Evolutionary conservation across 495 filamentous ascomycete species (phyloP).

Genomic region (Ramalina peruviana): DNA sequence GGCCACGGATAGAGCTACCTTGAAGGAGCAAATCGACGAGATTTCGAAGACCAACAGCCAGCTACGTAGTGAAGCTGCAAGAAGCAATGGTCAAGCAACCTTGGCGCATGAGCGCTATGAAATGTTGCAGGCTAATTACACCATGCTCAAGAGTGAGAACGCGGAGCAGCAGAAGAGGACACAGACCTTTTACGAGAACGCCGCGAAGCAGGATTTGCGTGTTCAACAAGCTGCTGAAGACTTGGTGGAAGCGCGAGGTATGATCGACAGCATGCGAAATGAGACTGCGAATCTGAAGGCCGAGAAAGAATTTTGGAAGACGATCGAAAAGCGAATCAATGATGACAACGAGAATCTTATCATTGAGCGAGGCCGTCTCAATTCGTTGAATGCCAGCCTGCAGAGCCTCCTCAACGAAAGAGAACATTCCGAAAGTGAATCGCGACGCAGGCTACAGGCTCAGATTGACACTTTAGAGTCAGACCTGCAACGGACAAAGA

Average conservation of each 20-base stretch:
- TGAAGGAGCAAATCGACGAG: conserved; percentile 77
- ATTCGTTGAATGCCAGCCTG: conserved; percentile 60
- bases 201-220: conserved; percentile 75
- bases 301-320: conserved; percentile 83
- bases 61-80: conserved; percentile 64
- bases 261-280: conserved; percentile 74
- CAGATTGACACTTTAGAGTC: conserved; percentile 63
- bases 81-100: conserved; percentile 64
- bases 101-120: conserved; percentile 72
- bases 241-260: conserved; percentile 66
- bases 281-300: conserved; percentile 88
- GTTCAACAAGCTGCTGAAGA: conserved; percentile 91
- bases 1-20: conserved; percentile 55
- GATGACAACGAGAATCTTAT: conserved; percentile 76
- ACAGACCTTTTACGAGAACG: conserved; percentile 58
- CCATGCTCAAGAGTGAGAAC: conserved; percentile 70
- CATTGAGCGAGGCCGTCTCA: conserved; percentile 70
- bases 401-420: conserved; percentile 84
- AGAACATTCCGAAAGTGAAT: conserved; percentile 72
- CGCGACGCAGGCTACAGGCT: conserved; percentile 57
- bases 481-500: conserved; percentile 64
- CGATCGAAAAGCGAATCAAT: conserved; percentile 70
- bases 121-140: conserved; percentile 80
- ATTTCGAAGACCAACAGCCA: conserved; percentile 68
- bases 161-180: conserved; percentile 67